Conservation (phyloP, 805 yeast genomes). For the Tetrapisispora namnaoensis region DNA sequence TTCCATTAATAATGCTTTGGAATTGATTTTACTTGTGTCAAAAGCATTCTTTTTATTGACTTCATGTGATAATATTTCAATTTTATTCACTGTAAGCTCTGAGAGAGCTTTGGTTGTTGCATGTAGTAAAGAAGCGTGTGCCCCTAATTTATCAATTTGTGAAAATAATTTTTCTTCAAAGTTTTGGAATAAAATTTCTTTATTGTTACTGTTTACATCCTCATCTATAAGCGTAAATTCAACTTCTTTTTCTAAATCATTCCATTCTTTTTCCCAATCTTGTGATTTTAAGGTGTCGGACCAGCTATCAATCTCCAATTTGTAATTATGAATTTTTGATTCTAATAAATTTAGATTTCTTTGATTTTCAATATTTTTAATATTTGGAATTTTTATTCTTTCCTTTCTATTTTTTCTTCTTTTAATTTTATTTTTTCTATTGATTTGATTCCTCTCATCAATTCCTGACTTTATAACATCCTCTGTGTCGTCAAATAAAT, state of each 20-base stretch:
- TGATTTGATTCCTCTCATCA: neutral
- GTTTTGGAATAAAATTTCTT: neutral
- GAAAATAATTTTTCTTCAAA: slow-evolving; percentile 9
- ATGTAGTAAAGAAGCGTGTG: slow-evolving; percentile 18
- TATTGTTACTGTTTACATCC: neutral
- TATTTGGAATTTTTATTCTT: slow-evolving; percentile 18
- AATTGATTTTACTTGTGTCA: slow-evolving; percentile 5
- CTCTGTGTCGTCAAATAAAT: slow-evolving; percentile 13
- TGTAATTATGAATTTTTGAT: slow-evolving; percentile 17
- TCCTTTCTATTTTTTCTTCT: slow-evolving; percentile 1
- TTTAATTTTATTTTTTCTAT: slow-evolving; percentile 3
- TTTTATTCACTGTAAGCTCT: slow-evolving; percentile 10
- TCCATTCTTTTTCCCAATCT: slow-evolving; percentile 15
- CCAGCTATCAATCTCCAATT: slow-evolving; percentile 23
- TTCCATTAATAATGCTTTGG: slow-evolving; percentile 16
- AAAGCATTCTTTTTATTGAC: slow-evolving; percentile 6
- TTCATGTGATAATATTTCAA: slow-evolving; percentile 12
- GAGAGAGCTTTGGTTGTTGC: slow-evolving; percentile 18
- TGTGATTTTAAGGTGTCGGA: slow-evolving; percentile 13
- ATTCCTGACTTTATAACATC: slow-evolving; percentile 5
- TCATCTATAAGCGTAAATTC: neutral
- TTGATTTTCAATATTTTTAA: slow-evolving; percentile 24
- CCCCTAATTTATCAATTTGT: slow-evolving; percentile 13
- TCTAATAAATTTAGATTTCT: slow-evolving; percentile 16
- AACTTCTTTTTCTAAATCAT: slow-evolving; percentile 1